Percentiles rank a stretch among this genome's conserved stretches.
phyloP scores from a whole-genome alignment of 2,329 filamentous ascomycete genomes.

The Cladosporium phlei region DNA sequence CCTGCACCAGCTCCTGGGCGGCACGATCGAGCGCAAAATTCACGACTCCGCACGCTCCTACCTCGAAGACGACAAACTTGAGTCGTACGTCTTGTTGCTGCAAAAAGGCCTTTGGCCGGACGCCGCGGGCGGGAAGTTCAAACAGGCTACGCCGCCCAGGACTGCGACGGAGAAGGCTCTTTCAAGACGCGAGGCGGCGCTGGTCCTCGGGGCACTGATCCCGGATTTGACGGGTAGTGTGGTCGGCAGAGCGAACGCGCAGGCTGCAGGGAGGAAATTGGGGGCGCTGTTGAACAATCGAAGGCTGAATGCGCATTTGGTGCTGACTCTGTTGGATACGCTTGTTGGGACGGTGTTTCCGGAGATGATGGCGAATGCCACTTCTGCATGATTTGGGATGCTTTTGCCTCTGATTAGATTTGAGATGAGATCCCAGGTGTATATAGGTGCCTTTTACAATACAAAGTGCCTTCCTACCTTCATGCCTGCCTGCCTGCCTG shows the following conservation, averaged over 20 bases:
- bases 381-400: not conserved
- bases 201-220: slow-evolving; percentile 83
- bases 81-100: slow-evolving; percentile 70
- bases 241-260: slow-evolving; percentile 85
- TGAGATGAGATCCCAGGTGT: no score
- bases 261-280: slow-evolving; percentile 80
- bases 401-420: not conserved
- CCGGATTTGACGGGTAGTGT: slow-evolving; percentile 91
- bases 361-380: slow-evolving; percentile 19
- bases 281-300: slow-evolving; percentile 90
- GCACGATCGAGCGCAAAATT: slow-evolving; percentile 93
- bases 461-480: no score
- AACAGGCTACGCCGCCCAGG: slow-evolving; percentile 50
- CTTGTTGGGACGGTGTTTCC: slow-evolving; percentile 43
- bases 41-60: slow-evolving; percentile 74
- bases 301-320: slow-evolving; percentile 63
- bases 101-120: slow-evolving; percentile 76
- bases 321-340: slow-evolving; percentile 48
- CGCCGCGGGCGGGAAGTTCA: slow-evolving; percentile 55
- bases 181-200: slow-evolving; percentile 78
- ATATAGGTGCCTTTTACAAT: no score
- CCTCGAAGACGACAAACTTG: slow-evolving; percentile 70
- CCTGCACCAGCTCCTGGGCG: slow-evolving; percentile 88
- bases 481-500: no score
- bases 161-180: slow-evolving; percentile 69